Conservation (phyloP, 2,329 filamentous ascomycete genomes). For the Decorospora gaudefroyi region DNA sequence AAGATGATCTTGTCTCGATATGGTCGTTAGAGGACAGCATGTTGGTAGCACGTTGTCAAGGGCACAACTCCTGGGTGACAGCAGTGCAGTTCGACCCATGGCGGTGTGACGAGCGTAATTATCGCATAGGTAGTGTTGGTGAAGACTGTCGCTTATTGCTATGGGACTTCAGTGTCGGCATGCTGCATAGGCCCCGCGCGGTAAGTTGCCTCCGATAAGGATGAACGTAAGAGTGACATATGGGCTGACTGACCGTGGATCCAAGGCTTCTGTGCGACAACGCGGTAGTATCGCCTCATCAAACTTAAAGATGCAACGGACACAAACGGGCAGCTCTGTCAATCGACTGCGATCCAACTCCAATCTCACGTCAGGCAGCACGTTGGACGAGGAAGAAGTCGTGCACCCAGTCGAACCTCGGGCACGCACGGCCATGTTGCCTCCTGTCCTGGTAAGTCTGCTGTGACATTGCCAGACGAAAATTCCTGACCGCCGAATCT, state of each 20-base stretch:
- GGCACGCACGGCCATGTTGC: constrained; percentile 79
- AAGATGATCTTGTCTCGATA: constrained; percentile 94
- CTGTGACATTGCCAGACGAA: constrained; percentile 2
- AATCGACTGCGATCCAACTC: constrained; percentile 73
- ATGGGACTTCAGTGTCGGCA: constrained; percentile 97
- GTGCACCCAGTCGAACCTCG: constrained; percentile 85
- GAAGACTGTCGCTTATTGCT: constrained; percentile 88
- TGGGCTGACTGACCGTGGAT: constrained; percentile 17
- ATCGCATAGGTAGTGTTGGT: constrained; percentile 93
- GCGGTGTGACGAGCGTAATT: constrained; percentile 94
- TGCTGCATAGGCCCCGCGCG: constrained; percentile 88
- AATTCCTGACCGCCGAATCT: constrained; percentile 10
- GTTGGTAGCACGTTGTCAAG: constrained; percentile 89
- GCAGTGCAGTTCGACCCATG: constrained; percentile 94
- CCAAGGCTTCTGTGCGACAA: constrained; percentile 60
- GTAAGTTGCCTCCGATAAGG: constrained; percentile 56
- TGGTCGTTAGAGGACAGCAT: constrained; percentile 86
- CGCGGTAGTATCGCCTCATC: constrained; percentile 58
- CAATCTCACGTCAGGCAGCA: constrained; percentile 59
- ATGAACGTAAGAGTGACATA: neutral
- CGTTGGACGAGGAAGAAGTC: constrained; percentile 65
- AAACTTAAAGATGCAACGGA: constrained; percentile 50
- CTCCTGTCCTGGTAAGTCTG: constrained; percentile 78
- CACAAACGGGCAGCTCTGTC: constrained; percentile 65
- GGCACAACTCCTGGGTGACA: constrained; percentile 94